Evolutionary conservation across 148 eudicot species (phyloP).

Genomic region (Camellia lanceoleosa): DNA sequence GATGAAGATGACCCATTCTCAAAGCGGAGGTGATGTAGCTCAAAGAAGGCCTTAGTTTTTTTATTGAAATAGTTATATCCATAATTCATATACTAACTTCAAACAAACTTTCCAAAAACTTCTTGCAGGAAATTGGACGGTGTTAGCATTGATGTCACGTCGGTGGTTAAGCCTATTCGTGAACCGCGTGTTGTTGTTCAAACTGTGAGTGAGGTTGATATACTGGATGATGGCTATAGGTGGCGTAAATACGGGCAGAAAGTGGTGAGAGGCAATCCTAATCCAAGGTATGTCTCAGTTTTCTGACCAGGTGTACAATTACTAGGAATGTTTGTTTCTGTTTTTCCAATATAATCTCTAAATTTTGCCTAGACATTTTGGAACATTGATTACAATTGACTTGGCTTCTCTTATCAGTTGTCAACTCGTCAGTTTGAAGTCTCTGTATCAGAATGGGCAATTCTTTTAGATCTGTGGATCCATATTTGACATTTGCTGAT

Average conservation of each 20-base stretch:
- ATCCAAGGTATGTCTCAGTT: constrained; percentile 65
- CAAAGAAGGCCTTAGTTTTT: background rate
- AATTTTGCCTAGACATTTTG: background rate
- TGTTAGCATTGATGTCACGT: constrained; percentile 64
- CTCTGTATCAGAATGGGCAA: background rate
- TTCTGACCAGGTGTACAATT: background rate
- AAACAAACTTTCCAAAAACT: constrained; percentile 11
- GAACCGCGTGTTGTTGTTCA: constrained; percentile 96
- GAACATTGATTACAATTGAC: background rate
- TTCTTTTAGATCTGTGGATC: background rate
- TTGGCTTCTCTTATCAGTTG: background rate
- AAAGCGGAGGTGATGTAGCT: constrained; percentile 63
- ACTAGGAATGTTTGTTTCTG: constrained; percentile 15
- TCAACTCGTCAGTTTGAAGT: background rate
- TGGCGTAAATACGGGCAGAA: constrained; percentile 99
- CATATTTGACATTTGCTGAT: background rate
- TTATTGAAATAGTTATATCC: background rate
- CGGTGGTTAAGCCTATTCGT: constrained; percentile 89
- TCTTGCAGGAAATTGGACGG: constrained; percentile 71
- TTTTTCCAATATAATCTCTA: background rate
- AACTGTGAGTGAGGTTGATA: constrained; percentile 90
- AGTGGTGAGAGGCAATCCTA: constrained; percentile 95
- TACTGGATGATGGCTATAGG: constrained; percentile 91
- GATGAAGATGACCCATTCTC: constrained; percentile 76
- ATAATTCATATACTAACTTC: background rate